A percentile compares a stretch with the other conserved stretches of the same genome.
Evolutionary conservation across 345 rosid species (phyloP).

Genomic region (Syzygium jambos): DNA sequence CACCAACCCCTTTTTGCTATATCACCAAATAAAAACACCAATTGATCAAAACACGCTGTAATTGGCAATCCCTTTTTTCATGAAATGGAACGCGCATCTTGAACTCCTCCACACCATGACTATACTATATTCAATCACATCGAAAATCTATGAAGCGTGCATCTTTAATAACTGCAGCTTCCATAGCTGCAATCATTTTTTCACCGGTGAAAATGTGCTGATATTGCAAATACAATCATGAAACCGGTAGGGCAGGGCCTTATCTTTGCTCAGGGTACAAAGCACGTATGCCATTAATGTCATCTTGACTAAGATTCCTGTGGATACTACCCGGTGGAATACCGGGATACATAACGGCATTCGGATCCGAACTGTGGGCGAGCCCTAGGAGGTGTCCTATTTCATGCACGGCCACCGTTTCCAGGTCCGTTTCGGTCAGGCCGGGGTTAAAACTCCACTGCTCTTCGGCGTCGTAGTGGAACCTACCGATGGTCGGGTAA

Average conservation of each 20-base stretch:
- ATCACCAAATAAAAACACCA: too few species aligned
- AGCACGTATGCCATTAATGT: background rate
- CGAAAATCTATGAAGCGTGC: too few species aligned
- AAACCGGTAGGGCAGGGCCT: too few species aligned
- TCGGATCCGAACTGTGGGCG: background rate
- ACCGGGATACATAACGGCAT: background rate
- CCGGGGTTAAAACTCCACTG: background rate
- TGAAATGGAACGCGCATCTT: too few species aligned
- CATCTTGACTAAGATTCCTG: conserved; percentile 14
- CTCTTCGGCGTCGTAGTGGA: background rate
- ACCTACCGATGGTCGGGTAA: background rate
- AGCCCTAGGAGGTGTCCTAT: background rate
- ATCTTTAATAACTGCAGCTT: too few species aligned
- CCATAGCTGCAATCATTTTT: too few species aligned
- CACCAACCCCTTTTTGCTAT: too few species aligned
- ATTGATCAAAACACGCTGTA: too few species aligned
- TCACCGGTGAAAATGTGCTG: too few species aligned
- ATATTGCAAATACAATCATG: background rate
- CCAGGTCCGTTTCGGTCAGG: background rate
- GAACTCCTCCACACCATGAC: too few species aligned
- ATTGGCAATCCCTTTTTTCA: too few species aligned
- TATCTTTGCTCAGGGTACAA: background rate
- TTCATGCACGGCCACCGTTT: background rate
- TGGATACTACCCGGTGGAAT: background rate
- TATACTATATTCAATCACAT: too few species aligned